phyloP scores from a whole-genome alignment of 495 filamentous ascomycete genomes.

The Hypoxylon perforatum region DNA sequence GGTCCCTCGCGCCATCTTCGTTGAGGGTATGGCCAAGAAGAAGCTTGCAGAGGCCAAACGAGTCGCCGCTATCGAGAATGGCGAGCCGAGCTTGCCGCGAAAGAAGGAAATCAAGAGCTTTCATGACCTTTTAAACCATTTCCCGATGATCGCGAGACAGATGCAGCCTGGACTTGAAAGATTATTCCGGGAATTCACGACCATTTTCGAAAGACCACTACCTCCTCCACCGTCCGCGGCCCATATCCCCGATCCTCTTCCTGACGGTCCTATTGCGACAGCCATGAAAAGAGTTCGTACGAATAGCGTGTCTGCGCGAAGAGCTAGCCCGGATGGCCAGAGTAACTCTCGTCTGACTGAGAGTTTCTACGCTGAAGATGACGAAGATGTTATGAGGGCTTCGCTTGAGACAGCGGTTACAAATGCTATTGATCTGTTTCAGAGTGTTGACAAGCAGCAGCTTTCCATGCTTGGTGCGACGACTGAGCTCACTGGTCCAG shows the following conservation, averaged over 20 bases:
- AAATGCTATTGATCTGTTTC: slow-evolving; percentile 93
- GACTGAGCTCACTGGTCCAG: slow-evolving; percentile 90
- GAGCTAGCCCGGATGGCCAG: slow-evolving; percentile 39
- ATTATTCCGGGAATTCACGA: slow-evolving; percentile 88
- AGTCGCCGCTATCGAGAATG: slow-evolving; percentile 48
- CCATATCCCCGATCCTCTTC: slow-evolving; percentile 62
- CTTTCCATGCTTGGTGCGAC: slow-evolving; percentile 90
- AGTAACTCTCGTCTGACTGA: slow-evolving; percentile 41
- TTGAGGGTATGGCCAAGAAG: slow-evolving; percentile 50
- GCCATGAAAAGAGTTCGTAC: slow-evolving; percentile 63
- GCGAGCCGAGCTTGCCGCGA: slow-evolving; percentile 58
- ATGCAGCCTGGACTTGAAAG: slow-evolving; percentile 94
- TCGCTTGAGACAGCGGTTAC: slow-evolving; percentile 92
- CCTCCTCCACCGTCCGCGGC: slow-evolving; percentile 77
- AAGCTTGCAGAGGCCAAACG: slow-evolving; percentile 45
- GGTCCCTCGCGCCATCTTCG: slow-evolving; percentile 69
- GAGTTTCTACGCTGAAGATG: slow-evolving; percentile 74
- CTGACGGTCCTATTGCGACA: slow-evolving; percentile 60
- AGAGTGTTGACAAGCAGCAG: slow-evolving; percentile 94
- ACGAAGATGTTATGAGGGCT: slow-evolving; percentile 86
- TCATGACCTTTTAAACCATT: slow-evolving; percentile 88
- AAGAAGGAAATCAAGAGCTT: slow-evolving; percentile 94
- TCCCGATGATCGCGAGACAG: slow-evolving; percentile 95
- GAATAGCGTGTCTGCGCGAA: slow-evolving; percentile 52
- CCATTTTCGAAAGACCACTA: slow-evolving; percentile 83